phyloP scores from a whole-genome alignment of 805 yeast species.

The Yarrowia sp. region DNA sequence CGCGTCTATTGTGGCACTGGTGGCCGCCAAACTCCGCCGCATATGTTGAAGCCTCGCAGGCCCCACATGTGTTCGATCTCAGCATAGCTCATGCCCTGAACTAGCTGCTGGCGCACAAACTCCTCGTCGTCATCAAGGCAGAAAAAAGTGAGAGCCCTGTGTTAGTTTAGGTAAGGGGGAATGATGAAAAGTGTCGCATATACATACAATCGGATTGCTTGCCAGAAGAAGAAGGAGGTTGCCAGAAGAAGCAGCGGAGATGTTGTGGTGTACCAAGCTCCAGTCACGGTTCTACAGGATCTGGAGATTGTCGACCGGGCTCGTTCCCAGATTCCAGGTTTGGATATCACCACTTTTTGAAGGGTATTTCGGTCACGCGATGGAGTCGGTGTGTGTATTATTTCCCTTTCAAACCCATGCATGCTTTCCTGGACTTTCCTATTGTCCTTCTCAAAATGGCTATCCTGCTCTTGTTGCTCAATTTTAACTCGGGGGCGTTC shows the following conservation, averaged over 20 bases:
- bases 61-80: conserved; percentile 22
- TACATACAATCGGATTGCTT: conserved; percentile 21
- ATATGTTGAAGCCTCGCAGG: background rate
- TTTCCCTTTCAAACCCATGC: background rate
- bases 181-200: conserved; percentile 4
- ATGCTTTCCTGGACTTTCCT: background rate
- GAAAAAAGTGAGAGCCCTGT: conserved; percentile 18
- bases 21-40: conserved; percentile 10
- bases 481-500: background rate
- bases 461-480: background rate
- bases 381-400: background rate
- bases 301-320: background rate
- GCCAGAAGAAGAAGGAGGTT: conserved; percentile 19
- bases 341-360: background rate
- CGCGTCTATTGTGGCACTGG: background rate
- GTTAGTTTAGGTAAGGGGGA: conserved; percentile 13
- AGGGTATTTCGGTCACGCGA: background rate
- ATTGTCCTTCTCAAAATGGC: background rate
- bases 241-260: conserved; percentile 4
- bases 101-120: conserved; percentile 21
- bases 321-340: background rate
- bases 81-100: conserved; percentile 16
- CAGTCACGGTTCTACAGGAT: background rate
- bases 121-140: conserved; percentile 24
- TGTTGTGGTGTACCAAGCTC: background rate